Base-by-base conservation (phyloP, 225 moss, liverwort and hornwort species). In the Marchantia polymorpha region DNA sequence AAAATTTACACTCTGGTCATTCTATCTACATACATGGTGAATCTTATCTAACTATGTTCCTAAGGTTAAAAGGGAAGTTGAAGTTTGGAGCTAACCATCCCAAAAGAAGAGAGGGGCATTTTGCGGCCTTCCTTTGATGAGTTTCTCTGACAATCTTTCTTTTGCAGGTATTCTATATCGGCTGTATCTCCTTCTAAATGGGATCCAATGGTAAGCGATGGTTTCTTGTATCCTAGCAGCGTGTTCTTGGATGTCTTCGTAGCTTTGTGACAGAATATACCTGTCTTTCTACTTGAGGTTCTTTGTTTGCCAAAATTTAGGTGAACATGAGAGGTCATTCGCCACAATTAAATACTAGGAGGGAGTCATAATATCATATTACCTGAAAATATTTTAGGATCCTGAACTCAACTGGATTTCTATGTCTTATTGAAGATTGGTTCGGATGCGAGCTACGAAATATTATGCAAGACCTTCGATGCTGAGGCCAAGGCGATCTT, bases 391-490 rank as follows among this genome's bases (percentile, higher is more conserved):
- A 69, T 60, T 31, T 69, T 30, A 56, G 12, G 8, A 7, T 46
- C 48, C 54, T 64, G 47, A 26, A 59, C 12, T 14, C 51, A 26
- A 17, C 16, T 53, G n/a, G 55, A 67, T 48, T 50, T 48, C 20
- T 63, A 55, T 76, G 63, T 78, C 25, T 70, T 13, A 27, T 52
- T 52, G 75, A 82, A 93, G 96, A 85, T 54, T 82, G 92, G 92
- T 86, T 90, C 86, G 70, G 90, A 89, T 64, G 92, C 77, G 82
- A 90, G 82, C 49, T 96, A 96, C 55, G 90, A 96, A 81, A 92
- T 93, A 72, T 81, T 96, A 48, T 96, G 92, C 89, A 94, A 91
- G 82, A 90, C 94, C 46, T 96, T 96, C 85, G 92, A 96, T 79
- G 80, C 87, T 16, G 91, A 92, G 75, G 91, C 94, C 46, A 96